Base-by-base conservation (phyloP, 192 early-diverging fungal species). In the Coemansia sp. region DNA sequence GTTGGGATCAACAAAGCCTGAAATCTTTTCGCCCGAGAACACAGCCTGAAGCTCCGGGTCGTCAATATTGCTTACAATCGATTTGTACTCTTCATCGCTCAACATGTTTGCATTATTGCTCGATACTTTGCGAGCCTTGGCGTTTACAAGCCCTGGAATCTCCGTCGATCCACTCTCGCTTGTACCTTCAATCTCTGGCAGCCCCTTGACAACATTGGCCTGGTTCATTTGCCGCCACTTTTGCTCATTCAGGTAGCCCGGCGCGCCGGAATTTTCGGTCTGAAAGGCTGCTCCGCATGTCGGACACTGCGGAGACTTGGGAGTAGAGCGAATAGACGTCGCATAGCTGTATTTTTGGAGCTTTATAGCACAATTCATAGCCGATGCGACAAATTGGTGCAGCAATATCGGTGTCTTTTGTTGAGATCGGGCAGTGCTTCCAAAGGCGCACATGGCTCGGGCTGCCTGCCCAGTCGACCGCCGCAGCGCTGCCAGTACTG, bases 241-340 rank as follows among this genome's bases (percentile, higher is more conserved):
- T 60, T 72, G 57, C 22, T 75, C 54, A 26, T 80, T 75, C 16
- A 87, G 39, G 53, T 79, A 90, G 10, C 89, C 89, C 9, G 87
- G 81, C 11, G 76, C 65, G 8, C 37, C 47, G 0, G 59, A 19
- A 25, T 82, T 64, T 3, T 67, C 64, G 4, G 65, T 75, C 71
- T 90, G 89, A 26, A 90, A 87, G n/a, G 65, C 74, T 17, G 89
- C 87, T 4, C 89, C 89, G 57, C 89, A 90, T 0, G 87, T 87
- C 29, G 89, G 85, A 62, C 89, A 90, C 57, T 84, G 69, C 1
- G 74, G 62, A 19, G 51, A 59, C 37, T 76, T 82, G 5, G 48
- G 56, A n/a, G 17, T 26, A n/a, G 49, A 35, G 8, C 17, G 45
- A 19, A 35, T 55, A 26, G 53, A 29, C 26, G 26, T n/a, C 25